Conservation (phyloP, 1,139 yeast species). For the Geotrichum histeridarum region DNA sequence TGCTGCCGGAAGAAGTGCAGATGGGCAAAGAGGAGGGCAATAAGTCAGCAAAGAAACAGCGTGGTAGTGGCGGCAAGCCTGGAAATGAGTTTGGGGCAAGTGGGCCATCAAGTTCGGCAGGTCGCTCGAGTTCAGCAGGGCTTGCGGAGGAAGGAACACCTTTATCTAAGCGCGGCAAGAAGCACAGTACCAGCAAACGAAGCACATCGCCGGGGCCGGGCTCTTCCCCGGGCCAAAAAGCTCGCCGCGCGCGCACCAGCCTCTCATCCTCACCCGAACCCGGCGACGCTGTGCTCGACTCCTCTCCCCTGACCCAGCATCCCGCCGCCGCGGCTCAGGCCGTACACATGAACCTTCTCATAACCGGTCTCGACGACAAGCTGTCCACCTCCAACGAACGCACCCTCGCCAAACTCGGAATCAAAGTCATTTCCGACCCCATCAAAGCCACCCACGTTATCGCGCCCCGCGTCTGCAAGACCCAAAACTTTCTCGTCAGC, state of each 20-base stretch:
- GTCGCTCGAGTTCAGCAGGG: no score
- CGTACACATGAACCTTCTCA: background rate
- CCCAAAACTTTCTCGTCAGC: constrained; percentile 70
- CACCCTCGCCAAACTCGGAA: constrained; percentile 28
- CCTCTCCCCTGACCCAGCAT: background rate
- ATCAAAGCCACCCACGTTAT: constrained; percentile 39
- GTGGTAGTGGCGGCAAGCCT: background rate
- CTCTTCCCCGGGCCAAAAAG: background rate
- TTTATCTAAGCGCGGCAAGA: no score
- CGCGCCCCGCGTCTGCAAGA: constrained; percentile 74
- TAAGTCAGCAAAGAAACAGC: background rate
- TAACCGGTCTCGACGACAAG: background rate
- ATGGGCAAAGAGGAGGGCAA: background rate
- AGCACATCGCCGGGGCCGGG: no score
- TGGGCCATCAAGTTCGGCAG: background rate
- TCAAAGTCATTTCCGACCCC: constrained; percentile 33
- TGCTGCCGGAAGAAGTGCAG: constrained; percentile 14
- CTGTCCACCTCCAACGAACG: constrained; percentile 36
- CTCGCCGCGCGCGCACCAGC: background rate
- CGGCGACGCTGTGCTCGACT: background rate
- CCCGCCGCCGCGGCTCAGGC: background rate
- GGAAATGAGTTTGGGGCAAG: background rate
- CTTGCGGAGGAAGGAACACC: no score
- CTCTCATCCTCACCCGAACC: background rate
- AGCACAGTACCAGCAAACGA: no score